phyloP scores from a whole-genome alignment of 345 rosid genomes.

The Gossypium arboreum region DNA sequence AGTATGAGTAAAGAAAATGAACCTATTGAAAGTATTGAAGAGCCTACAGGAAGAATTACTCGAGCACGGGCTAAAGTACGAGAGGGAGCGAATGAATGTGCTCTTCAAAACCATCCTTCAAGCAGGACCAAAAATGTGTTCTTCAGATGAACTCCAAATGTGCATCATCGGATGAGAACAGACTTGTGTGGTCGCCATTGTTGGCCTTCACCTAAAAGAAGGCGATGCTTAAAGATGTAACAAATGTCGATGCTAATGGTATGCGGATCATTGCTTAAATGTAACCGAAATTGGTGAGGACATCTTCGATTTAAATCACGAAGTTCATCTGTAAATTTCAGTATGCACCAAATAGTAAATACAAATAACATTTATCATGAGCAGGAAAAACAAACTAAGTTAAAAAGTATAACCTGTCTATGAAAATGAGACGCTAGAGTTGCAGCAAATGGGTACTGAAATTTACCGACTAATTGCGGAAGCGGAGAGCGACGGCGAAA shows the following conservation, averaged over 20 bases:
- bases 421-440: too few relatives aligned
- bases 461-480: too few relatives aligned
- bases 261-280: conserved; percentile 27
- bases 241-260: conserved; percentile 39
- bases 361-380: too few relatives aligned
- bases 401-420: too few relatives aligned
- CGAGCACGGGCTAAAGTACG: conserved; percentile 66
- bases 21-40: too few relatives aligned
- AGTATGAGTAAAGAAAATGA: too few relatives aligned
- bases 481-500: too few relatives aligned
- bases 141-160: conserved; percentile 36
- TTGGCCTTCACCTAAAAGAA: conserved; percentile 58
- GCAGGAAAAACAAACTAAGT: too few relatives aligned
- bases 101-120: conserved; percentile 54
- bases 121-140: conserved; percentile 53
- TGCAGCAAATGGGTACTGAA: too few relatives aligned
- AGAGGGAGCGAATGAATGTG: conserved; percentile 40
- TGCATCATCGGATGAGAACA: conserved; percentile 46
- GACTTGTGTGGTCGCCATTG: conserved; percentile 28
- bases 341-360: background rate
- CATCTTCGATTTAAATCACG: conserved; percentile 20
- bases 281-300: conserved; percentile 41
- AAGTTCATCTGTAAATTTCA: conserved; percentile 10
- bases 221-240: conserved; percentile 73
- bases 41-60: too few relatives aligned